Base-by-base conservation (phyloP, 2,329 filamentous ascomycete genomes). In the Beauveria caledonica region DNA sequence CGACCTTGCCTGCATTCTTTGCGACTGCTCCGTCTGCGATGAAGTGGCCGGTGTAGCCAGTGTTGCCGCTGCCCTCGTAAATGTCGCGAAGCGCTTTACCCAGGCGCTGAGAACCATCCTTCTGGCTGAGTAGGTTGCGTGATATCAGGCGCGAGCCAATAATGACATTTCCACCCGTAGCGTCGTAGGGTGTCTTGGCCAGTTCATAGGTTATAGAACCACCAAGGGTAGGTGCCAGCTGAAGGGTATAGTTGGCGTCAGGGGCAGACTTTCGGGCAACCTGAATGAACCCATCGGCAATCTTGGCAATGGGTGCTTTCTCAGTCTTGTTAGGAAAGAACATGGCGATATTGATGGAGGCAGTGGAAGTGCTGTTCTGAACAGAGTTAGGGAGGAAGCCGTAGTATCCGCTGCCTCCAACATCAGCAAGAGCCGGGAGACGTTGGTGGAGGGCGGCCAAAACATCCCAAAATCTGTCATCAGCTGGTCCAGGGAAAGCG, bases 381-480 rank as follows among this genome's bases (percentile, higher is more conserved):
- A 58, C 46, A 55, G 25, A 61, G 60, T 25, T 65, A 58, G 19
- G 68, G 66, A 36, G 64, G 25, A 72, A 65, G 44, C 63, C 73
- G 59, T 74, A 75, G 62, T 76, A 76, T 5, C 73, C 73, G 15
- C 68, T 69, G 23, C 70, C 72, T 5, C 71, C 70, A 1, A 67
- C 71, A 48, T 74, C 72, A n/a, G 69, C 73, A 17, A 77, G 61
- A 1, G 64, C 63, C 10, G 74, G 72, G 2, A 76, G 63, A n/a
- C 68, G 62, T 5, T 66, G 65, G 59, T 75, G 71, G 40, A 69
- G 64, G 49, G 65, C 62, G 40, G 61, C 62, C 17, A 70, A 54
- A 27, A 68, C 65, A 27, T 69, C 65, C 70, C 70, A 77, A 60
- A 70, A 69, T 15, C 68, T 58, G 15, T 71, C 69, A 2, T 64